These are phyloP conservation scores for Nothopassalora personata DNA, from an alignment of 2,329 filamentous ascomycete species.

Conservation along the genomic window DNA sequence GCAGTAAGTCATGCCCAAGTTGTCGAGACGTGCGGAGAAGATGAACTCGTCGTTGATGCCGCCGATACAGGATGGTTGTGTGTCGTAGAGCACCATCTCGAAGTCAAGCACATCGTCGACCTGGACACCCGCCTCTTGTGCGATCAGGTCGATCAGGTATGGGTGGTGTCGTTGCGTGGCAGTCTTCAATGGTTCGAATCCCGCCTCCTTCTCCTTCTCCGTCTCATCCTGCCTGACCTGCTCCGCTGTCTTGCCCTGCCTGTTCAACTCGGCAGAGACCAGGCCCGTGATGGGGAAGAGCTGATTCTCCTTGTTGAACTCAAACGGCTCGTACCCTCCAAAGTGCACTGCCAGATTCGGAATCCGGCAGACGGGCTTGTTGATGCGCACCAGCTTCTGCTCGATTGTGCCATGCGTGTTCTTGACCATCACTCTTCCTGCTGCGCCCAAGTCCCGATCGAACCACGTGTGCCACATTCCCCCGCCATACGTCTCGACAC, in stretches of 20 bases:
- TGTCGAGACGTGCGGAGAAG: conserved; percentile 92
- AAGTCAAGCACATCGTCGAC: conserved; percentile 79
- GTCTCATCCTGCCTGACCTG: conserved; percentile 42
- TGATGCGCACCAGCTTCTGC: conserved; percentile 82
- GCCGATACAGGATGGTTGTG: conserved; percentile 82
- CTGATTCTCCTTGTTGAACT: conserved; percentile 96
- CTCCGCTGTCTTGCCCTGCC: conserved; percentile 53
- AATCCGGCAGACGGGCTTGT: conserved; percentile 83
- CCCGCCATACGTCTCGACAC: conserved; percentile 93
- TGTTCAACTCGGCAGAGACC: conserved; percentile 81
- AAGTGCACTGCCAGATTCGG: conserved; percentile 93
- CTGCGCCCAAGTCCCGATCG: conserved; percentile 86
- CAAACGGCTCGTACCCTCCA: conserved; percentile 76
- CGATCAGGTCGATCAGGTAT: conserved; percentile 77
- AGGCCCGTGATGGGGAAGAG: conserved; percentile 89
- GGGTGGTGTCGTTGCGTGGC: conserved; percentile 83
- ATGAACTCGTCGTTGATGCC: conserved; percentile 91
- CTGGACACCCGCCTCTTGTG: conserved; percentile 66
- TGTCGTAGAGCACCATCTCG: conserved; percentile 94
- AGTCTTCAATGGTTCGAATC: conserved; percentile 69
- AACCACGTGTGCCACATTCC: conserved; percentile 99
- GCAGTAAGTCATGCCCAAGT: conserved; percentile 95
- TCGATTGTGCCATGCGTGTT: conserved; percentile 66
- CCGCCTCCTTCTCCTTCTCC: conserved; percentile 35
- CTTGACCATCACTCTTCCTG: conserved; percentile 77